Base-by-base conservation (phyloP, 140 eudicot genomes). In the Oenanthe javanica region DNA sequence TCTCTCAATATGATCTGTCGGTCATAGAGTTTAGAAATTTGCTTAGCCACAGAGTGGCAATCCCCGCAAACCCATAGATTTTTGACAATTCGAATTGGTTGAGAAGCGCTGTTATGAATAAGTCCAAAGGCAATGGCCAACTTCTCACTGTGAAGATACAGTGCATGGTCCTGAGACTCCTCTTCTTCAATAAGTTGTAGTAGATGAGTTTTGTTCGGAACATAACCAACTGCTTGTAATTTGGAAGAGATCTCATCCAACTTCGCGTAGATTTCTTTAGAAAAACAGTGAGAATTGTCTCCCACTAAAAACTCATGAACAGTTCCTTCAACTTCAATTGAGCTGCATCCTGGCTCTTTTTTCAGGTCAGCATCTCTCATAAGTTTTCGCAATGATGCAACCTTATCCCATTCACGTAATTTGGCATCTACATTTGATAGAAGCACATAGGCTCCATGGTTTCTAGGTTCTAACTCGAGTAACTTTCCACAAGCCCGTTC, bases 341-440 rank as follows among this genome's bases (percentile, higher is more conserved):
- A 89, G 86, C 97, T 92, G 78, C 96, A 87, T 10, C 97, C 96
- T 2, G 87, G 93, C 85, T 89, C 97, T 84, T 90, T 92, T 88
- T 87, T 85, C 76, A 92, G 57, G 13, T 93, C 93, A 38, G 77
- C 79, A 49, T 86, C 92, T 84, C 86, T 89, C 92, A 92, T 90
- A 8, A 71, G 78, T 66, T 92, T 92, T 83, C 96, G 78, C 78
- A 90, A 78, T 63, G 15, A 79, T 8, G 89, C 85, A 52, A 92
- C 96, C 83, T 90, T 87, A 43, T 92, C 90, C 96, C 96, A 92
- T 61, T 83, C 85, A 40, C 92, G 89, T 16, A 82, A 76, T 77
- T 86, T 87, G 13, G 97, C 96, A 55, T 89, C 89, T 6, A 86
- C 79, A 79, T 92, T 92, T 9, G 96, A 92, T 70, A 90, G 71